phyloP scores from a whole-genome alignment of 2,329 filamentous ascomycete genomes.

The Fusarium marasasianum region DNA sequence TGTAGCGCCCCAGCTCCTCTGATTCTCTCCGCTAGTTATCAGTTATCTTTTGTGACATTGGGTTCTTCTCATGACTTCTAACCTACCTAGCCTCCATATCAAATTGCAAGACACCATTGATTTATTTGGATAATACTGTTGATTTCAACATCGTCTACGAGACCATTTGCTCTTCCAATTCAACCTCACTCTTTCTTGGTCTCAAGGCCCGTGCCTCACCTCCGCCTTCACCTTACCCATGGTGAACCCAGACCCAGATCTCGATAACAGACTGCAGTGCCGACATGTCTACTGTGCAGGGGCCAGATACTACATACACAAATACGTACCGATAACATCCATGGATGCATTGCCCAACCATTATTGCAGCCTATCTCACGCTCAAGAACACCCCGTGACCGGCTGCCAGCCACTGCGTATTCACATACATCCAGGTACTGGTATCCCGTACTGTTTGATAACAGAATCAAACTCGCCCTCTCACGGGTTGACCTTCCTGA shows the following conservation, averaged over 20 bases:
- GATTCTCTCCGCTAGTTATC: not conserved
- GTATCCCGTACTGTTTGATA: not conserved
- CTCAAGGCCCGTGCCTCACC: not conserved
- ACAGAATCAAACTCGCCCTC: not conserved
- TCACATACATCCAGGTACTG: not conserved
- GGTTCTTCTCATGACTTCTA: not conserved
- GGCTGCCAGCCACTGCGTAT: not conserved
- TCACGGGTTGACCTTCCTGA: slow-evolving; percentile 32
- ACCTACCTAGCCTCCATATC: not conserved
- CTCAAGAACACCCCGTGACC: not conserved
- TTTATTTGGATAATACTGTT: not conserved
- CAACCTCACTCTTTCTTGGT: not conserved
- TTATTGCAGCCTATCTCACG: not conserved
- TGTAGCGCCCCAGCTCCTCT: not conserved
- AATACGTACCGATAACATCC: slow-evolving; percentile 7
- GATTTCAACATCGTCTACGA: not conserved
- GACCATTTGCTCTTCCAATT: not conserved
- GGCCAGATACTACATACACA: not conserved
- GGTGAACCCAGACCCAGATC: slow-evolving; percentile 11
- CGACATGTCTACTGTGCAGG: slow-evolving; percentile 1
- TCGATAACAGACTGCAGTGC: slow-evolving; percentile 24
- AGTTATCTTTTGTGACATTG: not conserved
- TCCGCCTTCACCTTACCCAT: not conserved
- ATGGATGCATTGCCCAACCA: slow-evolving; percentile 12
- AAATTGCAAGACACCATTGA: not conserved